Base-by-base conservation (phyloP, 2,329 filamentous ascomycete species). In the Emergomyces orientalis region DNA sequence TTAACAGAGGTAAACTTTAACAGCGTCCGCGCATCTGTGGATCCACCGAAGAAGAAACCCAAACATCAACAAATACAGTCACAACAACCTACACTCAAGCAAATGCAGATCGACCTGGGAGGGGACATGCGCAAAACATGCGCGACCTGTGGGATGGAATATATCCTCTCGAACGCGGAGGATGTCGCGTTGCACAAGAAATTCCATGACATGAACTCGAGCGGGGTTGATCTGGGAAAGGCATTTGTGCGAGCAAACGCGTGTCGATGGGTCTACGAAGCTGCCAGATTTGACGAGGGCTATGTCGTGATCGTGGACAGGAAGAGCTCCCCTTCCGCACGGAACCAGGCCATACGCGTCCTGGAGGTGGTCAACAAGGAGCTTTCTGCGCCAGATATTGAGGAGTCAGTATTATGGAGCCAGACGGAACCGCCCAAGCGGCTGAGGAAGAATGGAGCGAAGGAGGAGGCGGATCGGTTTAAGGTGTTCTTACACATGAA, bases 61-160 rank as follows among this genome's bases (percentile, higher is more conserved):
- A 52, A 45, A 58, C 73, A 71, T 65, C 58, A 62, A 60, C 14
- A 43, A 19, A 9, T 17, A 43, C 56, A 72, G 66, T 70, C 70
- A 49, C 71, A 67, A 62, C 70, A 67, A 62, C 70, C 70, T 5
- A 70, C 70, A 8, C 68, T 86, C 63, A 81, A 81, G 59, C 85
- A 87, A 69, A 84, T 84, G 77, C 82, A 85, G 67, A 79, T 87
- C 64, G 83, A 85, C 67, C 75, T 87, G 14, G 84, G 83, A 2
- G 76, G 78, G 47, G 79, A 82, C 51, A 74, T 81, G 47, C 79
- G 82, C 56, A 82, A 82, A 67, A 83, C 80, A 13, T 88, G 86
- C 73, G 76, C 77, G 45, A 77, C 76, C 2, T 88, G 86, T 68
- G 83, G 84, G 0, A 88, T 88, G 86, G 83, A 86, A 61, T 88